Evolutionary conservation across 176 grass and related monocot genomes (phyloP), one percentile per base, ranked within the genome.

Genomic region (Bothriochloa decipiens): DNA sequence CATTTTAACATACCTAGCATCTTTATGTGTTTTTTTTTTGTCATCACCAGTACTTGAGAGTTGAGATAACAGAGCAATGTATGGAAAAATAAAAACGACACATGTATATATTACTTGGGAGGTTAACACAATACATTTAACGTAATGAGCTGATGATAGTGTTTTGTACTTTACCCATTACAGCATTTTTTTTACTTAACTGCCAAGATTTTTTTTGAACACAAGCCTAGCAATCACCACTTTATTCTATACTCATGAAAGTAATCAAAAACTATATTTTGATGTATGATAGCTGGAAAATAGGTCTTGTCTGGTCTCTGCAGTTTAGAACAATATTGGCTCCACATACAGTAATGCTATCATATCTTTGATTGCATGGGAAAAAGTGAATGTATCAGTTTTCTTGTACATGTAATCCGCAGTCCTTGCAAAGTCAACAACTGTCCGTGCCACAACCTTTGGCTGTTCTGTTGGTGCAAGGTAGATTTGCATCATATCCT

Each of bases 341-440:
- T 81, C 65, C 20, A 81, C 29, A 17, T 25, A 81, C 20, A 81
- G 29, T 3, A 49, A 6, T 29, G 13, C 0, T 61, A 63, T 47
- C 69, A 7, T 46, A 33, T 74, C 69, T 46, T 83, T 83, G 81
- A 83, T 72, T 0, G 81, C 36, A 28, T 83, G 11, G 0, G 69
- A 29, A 35, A 22, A 23, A 15, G 81, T 83, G 55, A 74, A 64
- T 11, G 11, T 26, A 11, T 62, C 53, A 4, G 40, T 33, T 8
- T 65, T 6, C 58, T 83, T 35, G 8, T 83, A 83, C 20, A 83
- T 83, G 13, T 83, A 65, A 8, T 64, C 20, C 0, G 2, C 20
- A 0, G 81, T 83, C 20, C 81, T 33, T 13, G 81, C 70, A 37
- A 83, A 75, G 11, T 83, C 20, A 50, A 83, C 2, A 22, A 83